Conservation (phyloP, 768 basidiomycete species). For the Amanita subjunquillea region DNA sequence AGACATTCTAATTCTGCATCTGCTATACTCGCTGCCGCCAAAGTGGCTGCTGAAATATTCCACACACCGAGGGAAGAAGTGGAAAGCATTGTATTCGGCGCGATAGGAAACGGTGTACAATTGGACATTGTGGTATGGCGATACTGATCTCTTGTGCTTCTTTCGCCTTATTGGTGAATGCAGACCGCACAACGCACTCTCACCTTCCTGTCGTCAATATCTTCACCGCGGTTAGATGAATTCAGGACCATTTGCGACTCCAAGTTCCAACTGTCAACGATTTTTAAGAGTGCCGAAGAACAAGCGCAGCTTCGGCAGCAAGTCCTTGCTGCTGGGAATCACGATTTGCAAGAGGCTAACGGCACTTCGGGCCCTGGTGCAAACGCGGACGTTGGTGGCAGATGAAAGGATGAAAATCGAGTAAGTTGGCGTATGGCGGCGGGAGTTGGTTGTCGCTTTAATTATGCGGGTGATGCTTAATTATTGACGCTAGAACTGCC, state of each 20-base stretch:
- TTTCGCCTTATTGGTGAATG: background rate
- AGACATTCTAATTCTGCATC: conserved; percentile 35
- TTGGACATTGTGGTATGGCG: conserved; percentile 38
- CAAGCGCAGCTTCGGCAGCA: conserved; percentile 24
- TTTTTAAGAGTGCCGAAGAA: conserved; percentile 53
- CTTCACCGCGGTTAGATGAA: conserved; percentile 47
- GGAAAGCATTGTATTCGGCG: conserved; percentile 44
- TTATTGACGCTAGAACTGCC: too few species aligned
- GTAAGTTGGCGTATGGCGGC: background rate
- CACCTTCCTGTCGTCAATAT: conserved; percentile 36
- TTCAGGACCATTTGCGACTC: conserved; percentile 44
- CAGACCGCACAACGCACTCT: conserved; percentile 45
- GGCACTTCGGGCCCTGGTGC: background rate
- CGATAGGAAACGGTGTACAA: conserved; percentile 29
- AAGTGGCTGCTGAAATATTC: conserved; percentile 34
- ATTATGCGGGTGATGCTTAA: too few species aligned
- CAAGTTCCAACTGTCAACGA: conserved; percentile 51
- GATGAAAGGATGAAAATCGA: background rate
- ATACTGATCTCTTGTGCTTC: background rate
- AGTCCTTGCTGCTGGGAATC: conserved; percentile 3
- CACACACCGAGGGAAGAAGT: conserved; percentile 45
- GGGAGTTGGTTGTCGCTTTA: background rate
- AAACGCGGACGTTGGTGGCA: background rate
- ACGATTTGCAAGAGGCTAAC: background rate
- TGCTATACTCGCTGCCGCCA: conserved; percentile 56